phyloP scores from a whole-genome alignment of 305 asterid species.

The Solanum aculeatissimum region DNA sequence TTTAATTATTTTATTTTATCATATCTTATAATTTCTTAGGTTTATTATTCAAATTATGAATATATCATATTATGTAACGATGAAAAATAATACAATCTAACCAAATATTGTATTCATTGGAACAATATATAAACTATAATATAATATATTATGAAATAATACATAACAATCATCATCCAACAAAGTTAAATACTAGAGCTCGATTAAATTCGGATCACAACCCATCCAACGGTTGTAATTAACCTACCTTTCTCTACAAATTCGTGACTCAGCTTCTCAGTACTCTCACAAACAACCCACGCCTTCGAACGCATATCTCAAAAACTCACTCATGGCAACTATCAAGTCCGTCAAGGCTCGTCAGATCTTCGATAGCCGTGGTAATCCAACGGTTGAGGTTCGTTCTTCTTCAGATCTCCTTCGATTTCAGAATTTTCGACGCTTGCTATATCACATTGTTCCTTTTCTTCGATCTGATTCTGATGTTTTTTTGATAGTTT shows the following conservation, averaged over 20 bases:
- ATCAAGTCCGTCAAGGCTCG: constrained; percentile 14
- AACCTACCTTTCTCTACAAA: neutral
- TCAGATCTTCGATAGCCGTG: constrained; percentile 21
- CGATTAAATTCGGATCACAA: too few relatives aligned
- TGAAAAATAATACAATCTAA: too few relatives aligned
- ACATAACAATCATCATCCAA: too few relatives aligned
- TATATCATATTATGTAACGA: too few relatives aligned
- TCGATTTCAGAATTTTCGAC: neutral
- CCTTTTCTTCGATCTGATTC: neutral
- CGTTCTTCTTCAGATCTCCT: neutral
- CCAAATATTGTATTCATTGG: too few relatives aligned
- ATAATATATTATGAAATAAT: too few relatives aligned
- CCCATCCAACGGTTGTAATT: neutral
- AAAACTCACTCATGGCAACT: constrained; percentile 5
- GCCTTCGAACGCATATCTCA: neutral
- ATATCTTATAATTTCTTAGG: too few relatives aligned
- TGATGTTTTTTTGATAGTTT: neutral
- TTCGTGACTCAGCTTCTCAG: neutral
- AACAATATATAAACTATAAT: too few relatives aligned
- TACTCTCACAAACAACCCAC: neutral
- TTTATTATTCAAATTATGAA: too few relatives aligned
- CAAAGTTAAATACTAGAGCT: too few relatives aligned
- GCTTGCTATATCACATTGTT: neutral
- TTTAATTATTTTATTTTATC: too few relatives aligned
- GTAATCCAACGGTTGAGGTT: constrained; percentile 21